phyloP scores from a whole-genome alignment of 345 rosid species.

The Syzygium jambos region DNA sequence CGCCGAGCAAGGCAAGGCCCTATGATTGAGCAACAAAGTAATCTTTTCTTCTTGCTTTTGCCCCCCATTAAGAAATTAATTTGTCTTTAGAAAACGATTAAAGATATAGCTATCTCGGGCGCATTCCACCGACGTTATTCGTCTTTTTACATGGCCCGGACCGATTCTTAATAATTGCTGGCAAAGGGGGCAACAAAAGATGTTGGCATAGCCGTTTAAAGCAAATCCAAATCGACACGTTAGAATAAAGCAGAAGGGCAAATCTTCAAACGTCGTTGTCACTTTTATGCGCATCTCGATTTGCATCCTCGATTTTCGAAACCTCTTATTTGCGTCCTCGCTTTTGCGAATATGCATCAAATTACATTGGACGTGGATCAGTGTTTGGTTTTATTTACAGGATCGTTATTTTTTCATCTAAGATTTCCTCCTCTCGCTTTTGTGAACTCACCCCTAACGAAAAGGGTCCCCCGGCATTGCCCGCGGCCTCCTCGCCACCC shows the following conservation, averaged over 20 bases:
- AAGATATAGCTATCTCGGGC: neutral
- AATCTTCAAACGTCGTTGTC: neutral
- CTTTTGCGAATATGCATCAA: neutral
- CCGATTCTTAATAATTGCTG: neutral
- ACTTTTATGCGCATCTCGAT: neutral
- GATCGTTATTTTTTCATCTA: neutral
- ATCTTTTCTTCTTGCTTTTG: neutral
- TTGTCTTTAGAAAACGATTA: neutral
- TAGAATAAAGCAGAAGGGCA: neutral
- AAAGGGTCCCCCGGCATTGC: neutral
- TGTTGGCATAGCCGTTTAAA: neutral
- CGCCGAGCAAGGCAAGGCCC: neutral
- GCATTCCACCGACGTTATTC: neutral
- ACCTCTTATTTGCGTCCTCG: neutral
- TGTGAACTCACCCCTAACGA: neutral
- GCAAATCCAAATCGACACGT: neutral
- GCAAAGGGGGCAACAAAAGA: neutral
- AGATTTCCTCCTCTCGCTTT: neutral
- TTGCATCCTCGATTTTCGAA: neutral
- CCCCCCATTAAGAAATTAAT: neutral
- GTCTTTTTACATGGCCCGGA: neutral
- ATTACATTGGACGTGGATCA: neutral
- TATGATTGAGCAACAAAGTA: neutral
- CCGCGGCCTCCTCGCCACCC: neutral
- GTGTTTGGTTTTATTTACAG: neutral